A percentile compares a stretch with the other conserved stretches of the same genome.
Conservation (phyloP, 352 stramenopile species). For the Phytophthora fragariae region DNA sequence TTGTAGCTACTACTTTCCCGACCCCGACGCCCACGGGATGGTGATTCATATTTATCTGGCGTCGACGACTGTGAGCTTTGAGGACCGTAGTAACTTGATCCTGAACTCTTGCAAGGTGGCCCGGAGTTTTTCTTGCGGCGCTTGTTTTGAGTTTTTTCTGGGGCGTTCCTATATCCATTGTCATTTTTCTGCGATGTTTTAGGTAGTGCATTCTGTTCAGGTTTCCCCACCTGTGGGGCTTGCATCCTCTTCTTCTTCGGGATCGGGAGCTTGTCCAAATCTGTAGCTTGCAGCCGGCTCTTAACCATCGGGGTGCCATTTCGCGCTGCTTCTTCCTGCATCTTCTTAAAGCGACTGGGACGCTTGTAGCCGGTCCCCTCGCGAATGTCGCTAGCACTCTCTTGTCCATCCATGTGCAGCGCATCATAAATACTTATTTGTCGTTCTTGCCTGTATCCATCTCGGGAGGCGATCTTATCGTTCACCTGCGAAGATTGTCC, state of each 20-base stretch:
- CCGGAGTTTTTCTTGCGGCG: slow-evolving; percentile 31
- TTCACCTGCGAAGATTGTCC: slow-evolving; percentile 15
- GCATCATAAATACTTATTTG: slow-evolving; percentile 73
- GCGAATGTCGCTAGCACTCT: slow-evolving; percentile 38
- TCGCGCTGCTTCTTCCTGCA: slow-evolving; percentile 51
- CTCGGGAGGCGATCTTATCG: slow-evolving; percentile 17
- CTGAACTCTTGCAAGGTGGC: slow-evolving; percentile 26
- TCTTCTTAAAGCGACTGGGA: slow-evolving; percentile 63
- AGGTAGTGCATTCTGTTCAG: not conserved
- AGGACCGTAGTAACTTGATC: slow-evolving; percentile 49
- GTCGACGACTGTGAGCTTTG: slow-evolving; percentile 18
- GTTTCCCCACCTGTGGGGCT: slow-evolving; percentile 19
- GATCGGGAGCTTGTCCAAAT: slow-evolving; percentile 61
- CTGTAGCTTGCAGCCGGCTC: slow-evolving; percentile 46
- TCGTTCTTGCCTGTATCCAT: slow-evolving; percentile 46
- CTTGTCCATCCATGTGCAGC: slow-evolving; percentile 52
- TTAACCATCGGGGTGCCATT: slow-evolving; percentile 51
- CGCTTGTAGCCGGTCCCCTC: slow-evolving; percentile 57
- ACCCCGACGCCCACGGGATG: slow-evolving; percentile 17
- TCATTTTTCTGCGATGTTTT: slow-evolving; percentile 12
- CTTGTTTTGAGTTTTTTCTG: slow-evolving; percentile 29
- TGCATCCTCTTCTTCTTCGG: slow-evolving; percentile 47
- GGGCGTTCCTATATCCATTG: slow-evolving; percentile 12
- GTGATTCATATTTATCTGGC: slow-evolving; percentile 31
- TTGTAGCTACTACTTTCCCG: slow-evolving; percentile 24